Percentiles rank a stretch among this genome's conserved stretches.
phyloP scores from a whole-genome alignment of 352 stramenopile species.

The Globisporangium radiosum region DNA sequence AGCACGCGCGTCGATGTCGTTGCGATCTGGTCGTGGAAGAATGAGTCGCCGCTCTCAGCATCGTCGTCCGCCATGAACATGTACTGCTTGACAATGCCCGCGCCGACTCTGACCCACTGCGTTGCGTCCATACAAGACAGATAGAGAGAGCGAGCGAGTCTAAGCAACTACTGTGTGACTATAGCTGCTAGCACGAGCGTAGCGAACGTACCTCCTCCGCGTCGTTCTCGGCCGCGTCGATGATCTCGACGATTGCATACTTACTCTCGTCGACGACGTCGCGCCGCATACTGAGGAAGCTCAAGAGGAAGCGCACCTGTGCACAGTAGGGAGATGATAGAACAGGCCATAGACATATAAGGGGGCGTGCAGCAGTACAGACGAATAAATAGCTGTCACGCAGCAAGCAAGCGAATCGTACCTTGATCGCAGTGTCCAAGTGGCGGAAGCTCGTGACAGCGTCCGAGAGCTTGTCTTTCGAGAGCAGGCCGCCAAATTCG shows the following conservation, averaged over 20 bases:
- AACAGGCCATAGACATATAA: no score
- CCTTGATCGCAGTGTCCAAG: conserved; percentile 64
- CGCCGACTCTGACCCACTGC: conserved; percentile 59
- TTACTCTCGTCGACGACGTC: conserved; percentile 49
- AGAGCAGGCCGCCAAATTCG: conserved; percentile 57
- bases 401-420: conserved; percentile 9
- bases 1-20: conserved; percentile 38
- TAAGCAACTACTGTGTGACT: neutral
- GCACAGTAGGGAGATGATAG: neutral
- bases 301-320: conserved; percentile 55
- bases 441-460: conserved; percentile 48
- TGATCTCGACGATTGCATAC: conserved; percentile 38
- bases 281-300: conserved; percentile 52
- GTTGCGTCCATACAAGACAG: neutral
- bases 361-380: no score
- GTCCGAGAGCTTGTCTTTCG: conserved; percentile 49
- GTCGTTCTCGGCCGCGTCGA: conserved; percentile 51
- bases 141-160: neutral
- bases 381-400: neutral
- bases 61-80: conserved; percentile 39
- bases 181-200: neutral
- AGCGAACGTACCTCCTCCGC: conserved; percentile 36
- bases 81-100: conserved; percentile 65
- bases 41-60: conserved; percentile 35
- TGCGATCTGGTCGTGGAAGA: conserved; percentile 55